These are phyloP conservation scores for Saitozyma podzolica DNA, from an alignment of 768 basidiomycete species.

Conservation along the genomic window DNA sequence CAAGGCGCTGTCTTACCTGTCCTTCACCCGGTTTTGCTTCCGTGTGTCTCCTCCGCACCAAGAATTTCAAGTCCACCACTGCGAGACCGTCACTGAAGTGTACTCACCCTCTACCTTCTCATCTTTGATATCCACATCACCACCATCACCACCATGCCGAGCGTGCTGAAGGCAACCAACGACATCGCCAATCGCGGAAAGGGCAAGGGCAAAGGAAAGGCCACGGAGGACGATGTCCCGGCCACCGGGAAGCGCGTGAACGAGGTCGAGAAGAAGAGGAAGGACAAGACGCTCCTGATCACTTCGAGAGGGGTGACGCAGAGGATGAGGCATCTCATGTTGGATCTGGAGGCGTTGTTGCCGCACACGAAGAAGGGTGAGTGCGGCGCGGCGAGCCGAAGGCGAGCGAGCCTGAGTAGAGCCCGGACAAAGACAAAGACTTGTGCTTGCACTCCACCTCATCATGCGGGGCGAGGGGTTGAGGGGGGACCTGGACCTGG, in stretches of 20 bases:
- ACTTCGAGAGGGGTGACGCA: slow-evolving; percentile 93
- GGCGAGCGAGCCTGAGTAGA: no score
- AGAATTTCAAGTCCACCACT: no score
- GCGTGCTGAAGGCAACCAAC: slow-evolving; percentile 2
- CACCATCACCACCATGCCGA: background rate
- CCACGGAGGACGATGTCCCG: background rate
- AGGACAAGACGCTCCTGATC: slow-evolving; percentile 89
- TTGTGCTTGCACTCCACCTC: background rate
- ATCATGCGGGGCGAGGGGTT: background rate
- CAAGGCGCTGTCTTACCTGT: no score
- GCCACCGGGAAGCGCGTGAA: slow-evolving; percentile 44
- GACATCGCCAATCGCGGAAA: slow-evolving; percentile 5
- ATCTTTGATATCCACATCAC: slow-evolving; percentile 9
- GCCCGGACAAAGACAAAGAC: background rate
- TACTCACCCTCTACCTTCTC: no score
- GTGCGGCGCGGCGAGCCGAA: slow-evolving; percentile 23
- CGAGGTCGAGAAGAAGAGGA: slow-evolving; percentile 66
- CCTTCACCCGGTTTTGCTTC: no score
- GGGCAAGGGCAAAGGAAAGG: slow-evolving; percentile 15
- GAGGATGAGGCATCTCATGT: slow-evolving; percentile 96
- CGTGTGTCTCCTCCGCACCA: no score
- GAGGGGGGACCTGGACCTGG: background rate
- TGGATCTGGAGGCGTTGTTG: slow-evolving; percentile 80
- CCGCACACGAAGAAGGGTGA: slow-evolving; percentile 96
- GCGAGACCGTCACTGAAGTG: no score